A percentile compares a stretch with the other conserved stretches of the same genome.
Conservation (phyloP, 164 flowering plant species). For the Nymphaea thermarum region DNA sequence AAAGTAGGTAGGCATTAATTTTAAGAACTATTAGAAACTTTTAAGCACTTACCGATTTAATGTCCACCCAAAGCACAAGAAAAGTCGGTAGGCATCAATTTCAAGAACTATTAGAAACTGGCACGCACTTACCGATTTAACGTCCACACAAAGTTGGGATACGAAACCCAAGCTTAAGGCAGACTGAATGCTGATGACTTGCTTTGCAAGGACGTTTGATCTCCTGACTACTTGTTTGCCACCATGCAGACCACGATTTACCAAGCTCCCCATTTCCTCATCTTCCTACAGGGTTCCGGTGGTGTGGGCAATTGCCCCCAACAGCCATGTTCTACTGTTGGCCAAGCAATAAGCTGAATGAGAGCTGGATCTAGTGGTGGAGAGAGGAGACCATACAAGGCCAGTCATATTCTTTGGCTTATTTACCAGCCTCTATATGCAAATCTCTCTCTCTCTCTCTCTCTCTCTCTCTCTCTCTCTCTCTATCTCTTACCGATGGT, state of each 20-base stretch:
- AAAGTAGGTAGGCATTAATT: background rate
- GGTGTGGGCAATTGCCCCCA: no score
- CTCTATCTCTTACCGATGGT: no score
- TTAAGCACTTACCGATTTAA: conserved; percentile 52
- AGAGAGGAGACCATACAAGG: no score
- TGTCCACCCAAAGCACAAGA: conserved; percentile 59
- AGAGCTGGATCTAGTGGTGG: no score
- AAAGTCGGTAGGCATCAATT: background rate
- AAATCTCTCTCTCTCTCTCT: no score
- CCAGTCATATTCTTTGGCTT: no score
- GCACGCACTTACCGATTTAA: conserved; percentile 38
- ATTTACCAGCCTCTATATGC: no score
- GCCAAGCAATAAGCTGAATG: no score
- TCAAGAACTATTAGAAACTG: background rate
- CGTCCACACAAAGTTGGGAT: conserved; percentile 79
- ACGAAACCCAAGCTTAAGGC: conserved; percentile 71
- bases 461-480: no score
- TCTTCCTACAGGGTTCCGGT: conserved; percentile 8
- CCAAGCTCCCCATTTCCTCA: background rate
- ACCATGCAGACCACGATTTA: background rate
- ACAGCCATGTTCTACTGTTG: no score
- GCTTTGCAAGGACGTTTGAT: conserved; percentile 68
- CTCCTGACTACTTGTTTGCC: conserved; percentile 40
- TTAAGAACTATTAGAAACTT: background rate
- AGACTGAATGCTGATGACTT: conserved; percentile 63